Conservation (phyloP, 805 yeast genomes). For the Yamadazyma insecticola region DNA sequence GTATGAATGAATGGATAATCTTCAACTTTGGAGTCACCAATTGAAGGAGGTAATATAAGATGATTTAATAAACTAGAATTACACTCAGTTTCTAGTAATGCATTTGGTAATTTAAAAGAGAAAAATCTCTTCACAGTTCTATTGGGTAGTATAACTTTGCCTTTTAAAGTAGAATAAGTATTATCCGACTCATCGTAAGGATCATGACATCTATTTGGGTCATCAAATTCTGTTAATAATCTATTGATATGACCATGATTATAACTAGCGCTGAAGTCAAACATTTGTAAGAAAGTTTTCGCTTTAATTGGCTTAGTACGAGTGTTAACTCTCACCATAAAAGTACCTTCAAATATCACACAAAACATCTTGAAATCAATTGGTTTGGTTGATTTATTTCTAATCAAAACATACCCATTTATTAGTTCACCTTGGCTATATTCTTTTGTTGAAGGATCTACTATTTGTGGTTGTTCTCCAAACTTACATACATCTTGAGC, state of each 20-base stretch:
- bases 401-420: slow-evolving; percentile 49
- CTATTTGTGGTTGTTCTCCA: slow-evolving; percentile 21
- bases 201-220: slow-evolving; percentile 4
- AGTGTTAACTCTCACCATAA: slow-evolving; percentile 7
- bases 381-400: slow-evolving; percentile 34
- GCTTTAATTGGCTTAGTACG: slow-evolving; percentile 16
- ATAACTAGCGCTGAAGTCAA: slow-evolving; percentile 51
- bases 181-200: slow-evolving; percentile 24
- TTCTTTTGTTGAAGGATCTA: slow-evolving; percentile 37
- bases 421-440: slow-evolving; percentile 66
- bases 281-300: slow-evolving; percentile 42
- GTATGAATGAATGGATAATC: slow-evolving; percentile 27
- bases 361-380: slow-evolving; percentile 62
- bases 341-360: slow-evolving; percentile 51
- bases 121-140: slow-evolving; percentile 32
- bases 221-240: slow-evolving; percentile 19
- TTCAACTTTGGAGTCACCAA: slow-evolving; percentile 26
- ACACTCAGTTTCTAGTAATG: slow-evolving; percentile 36
- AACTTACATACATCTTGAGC: slow-evolving; percentile 31
- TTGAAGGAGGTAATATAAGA: slow-evolving; percentile 32
- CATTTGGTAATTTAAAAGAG: slow-evolving; percentile 36
- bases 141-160: slow-evolving; percentile 1
- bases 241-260: slow-evolving; percentile 33
- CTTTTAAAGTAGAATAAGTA: slow-evolving; percentile 18
- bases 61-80: slow-evolving; percentile 28